These are phyloP conservation scores for Mycena sanguinolenta DNA, from an alignment of 768 basidiomycete species.

Conservation along the genomic window DNA sequence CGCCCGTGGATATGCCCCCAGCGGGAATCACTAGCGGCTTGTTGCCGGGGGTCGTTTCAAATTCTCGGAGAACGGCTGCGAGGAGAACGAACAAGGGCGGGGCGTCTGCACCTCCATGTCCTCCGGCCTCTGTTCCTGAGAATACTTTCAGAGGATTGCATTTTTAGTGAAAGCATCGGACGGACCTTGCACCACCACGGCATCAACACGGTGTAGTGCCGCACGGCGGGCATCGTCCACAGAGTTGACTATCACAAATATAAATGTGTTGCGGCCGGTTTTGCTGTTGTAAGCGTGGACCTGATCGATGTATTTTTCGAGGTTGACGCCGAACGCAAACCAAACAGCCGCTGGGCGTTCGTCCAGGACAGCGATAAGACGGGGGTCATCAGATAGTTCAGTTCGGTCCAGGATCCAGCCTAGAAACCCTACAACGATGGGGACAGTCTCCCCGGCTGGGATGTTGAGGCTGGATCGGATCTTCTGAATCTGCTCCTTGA, in stretches of 20 bases:
- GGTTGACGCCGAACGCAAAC: slow-evolving; percentile 70
- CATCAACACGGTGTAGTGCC: slow-evolving; percentile 64
- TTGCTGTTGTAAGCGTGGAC: slow-evolving; percentile 56
- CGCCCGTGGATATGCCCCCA: slow-evolving; percentile 61
- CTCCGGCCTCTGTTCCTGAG: slow-evolving; percentile 12
- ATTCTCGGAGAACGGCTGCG: slow-evolving; percentile 47
- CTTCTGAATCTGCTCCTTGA: slow-evolving; percentile 57
- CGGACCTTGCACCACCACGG: slow-evolving; percentile 75
- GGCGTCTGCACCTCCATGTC: slow-evolving; percentile 45
- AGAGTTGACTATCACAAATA: slow-evolving; percentile 67
- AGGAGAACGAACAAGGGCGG: slow-evolving; percentile 56
- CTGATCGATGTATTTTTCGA: slow-evolving; percentile 64
- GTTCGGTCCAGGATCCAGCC: slow-evolving; percentile 68
- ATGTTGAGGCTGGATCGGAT: slow-evolving; percentile 52
- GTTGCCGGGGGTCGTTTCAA: slow-evolving; percentile 37
- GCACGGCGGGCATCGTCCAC: slow-evolving; percentile 64
- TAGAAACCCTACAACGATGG: slow-evolving; percentile 71
- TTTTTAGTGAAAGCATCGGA: not conserved
- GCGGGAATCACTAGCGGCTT: slow-evolving; percentile 59
- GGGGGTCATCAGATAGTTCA: slow-evolving; percentile 47
- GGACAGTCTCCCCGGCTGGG: slow-evolving; percentile 51
- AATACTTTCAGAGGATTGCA: not conserved
- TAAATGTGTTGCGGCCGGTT: slow-evolving; percentile 58
- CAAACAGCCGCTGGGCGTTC: slow-evolving; percentile 66
- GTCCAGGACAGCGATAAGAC: slow-evolving; percentile 60